Conservation (phyloP, 345 rosid species). For the Arabidopsis thaliana region DNA sequence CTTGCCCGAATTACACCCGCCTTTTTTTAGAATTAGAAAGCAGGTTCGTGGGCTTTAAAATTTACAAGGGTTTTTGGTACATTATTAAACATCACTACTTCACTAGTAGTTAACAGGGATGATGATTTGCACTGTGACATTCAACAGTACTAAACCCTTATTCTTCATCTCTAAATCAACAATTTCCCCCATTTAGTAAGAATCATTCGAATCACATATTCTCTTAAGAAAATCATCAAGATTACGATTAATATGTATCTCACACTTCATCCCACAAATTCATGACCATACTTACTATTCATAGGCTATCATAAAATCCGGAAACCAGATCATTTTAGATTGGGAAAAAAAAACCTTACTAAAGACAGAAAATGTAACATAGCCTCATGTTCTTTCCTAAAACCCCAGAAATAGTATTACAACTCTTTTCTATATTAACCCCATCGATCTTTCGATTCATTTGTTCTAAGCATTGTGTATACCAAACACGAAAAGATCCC, state of each 20-base stretch:
- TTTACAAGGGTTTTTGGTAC: too few species aligned
- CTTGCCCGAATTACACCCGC: too few species aligned
- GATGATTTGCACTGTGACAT: constrained; percentile 17
- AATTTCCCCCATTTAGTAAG: background rate
- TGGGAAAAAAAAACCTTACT: background rate
- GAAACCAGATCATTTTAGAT: constrained; percentile 28
- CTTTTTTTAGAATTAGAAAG: too few species aligned
- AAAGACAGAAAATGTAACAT: constrained; percentile 38
- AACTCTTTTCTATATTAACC: constrained; percentile 28
- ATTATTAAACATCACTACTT: too few species aligned
- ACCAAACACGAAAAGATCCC: constrained; percentile 9
- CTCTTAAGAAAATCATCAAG: constrained; percentile 3
- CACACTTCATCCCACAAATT: constrained; percentile 4
- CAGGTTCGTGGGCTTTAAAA: too few species aligned
- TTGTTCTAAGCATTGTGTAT: background rate
- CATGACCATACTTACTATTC: constrained; percentile 34
- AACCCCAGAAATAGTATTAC: constrained; percentile 36
- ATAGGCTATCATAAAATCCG: constrained; percentile 26
- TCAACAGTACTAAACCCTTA: background rate
- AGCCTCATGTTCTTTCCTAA: constrained; percentile 33
- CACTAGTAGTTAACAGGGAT: too few species aligned
- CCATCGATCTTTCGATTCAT: constrained; percentile 16
- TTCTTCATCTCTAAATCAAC: background rate
- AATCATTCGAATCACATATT: constrained; percentile 18
- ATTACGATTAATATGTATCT: background rate